Evolutionary conservation across 257 asterid genomes (phyloP).

Genomic region (Cruciata laevipes): DNA sequence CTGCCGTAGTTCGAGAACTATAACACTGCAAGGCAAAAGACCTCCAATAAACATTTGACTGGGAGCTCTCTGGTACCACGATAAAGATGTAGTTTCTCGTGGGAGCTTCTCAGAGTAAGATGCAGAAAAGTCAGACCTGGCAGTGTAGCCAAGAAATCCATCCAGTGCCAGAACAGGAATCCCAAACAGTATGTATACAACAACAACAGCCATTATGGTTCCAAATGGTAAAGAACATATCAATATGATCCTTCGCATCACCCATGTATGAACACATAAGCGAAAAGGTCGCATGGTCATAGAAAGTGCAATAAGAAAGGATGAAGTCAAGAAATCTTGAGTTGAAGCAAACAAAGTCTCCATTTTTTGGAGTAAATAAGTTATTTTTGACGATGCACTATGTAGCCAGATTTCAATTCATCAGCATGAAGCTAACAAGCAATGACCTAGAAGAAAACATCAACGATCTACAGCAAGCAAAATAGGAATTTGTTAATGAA

Average conservation of each 20-base stretch:
- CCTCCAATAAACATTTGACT: constrained; percentile 79
- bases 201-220: constrained; percentile 41
- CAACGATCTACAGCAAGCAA: background rate
- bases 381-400: constrained; percentile 55
- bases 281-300: no score
- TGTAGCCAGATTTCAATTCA: constrained; percentile 67
- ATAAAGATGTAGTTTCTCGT: constrained; percentile 42
- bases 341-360: no score
- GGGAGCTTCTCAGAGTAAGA: constrained; percentile 48
- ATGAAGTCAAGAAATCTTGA: no score
- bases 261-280: no score
- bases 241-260: no score
- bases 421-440: constrained; percentile 56
- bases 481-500: background rate
- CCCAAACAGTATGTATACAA: constrained; percentile 43
- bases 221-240: constrained; percentile 76
- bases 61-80: constrained; percentile 64
- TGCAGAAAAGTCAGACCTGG: constrained; percentile 36
- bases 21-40: constrained; percentile 74
- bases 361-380: no score
- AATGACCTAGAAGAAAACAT: constrained; percentile 36
- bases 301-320: no score
- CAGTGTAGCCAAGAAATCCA: constrained; percentile 49
- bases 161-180: constrained; percentile 59
- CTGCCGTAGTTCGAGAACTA: constrained; percentile 62